Evolutionary conservation across 179 eudicot species (phyloP), one percentile per base, ranked within the genome.

Genomic region (Sideroxylon spinosum): DNA sequence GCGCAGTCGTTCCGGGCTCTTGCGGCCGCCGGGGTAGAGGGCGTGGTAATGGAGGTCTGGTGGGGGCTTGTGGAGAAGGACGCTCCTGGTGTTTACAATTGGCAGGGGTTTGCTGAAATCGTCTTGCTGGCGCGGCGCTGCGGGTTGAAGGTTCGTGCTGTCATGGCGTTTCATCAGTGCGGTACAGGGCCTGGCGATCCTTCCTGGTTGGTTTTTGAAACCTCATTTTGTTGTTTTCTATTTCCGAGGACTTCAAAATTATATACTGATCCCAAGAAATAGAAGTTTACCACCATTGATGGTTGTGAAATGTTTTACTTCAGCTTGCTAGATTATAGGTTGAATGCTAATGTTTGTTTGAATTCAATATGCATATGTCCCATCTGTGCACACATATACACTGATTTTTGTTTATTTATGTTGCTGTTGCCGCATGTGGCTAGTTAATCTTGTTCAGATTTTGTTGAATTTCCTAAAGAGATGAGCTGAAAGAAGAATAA

Each of bases 41-140:
- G 89, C 25, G 86, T 87, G 73, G 86, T 85, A 76, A 77, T 85
- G 86, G 86, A 87, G 80, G 89, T 87, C 12, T 87, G 89, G 87
- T 87, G 89, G 89, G 89, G 89, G 64, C 14, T 87, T 19, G 89
- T 87, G 72, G 89, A 87, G 85, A 81, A 85, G 75, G 87, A 85
- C 4, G 37, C n/a, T 16, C 87, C 89, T 23, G 25, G 86, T 74
- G 79, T 78, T 59, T 87, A 87, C 28, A 69, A 85, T 52, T 87
- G 87, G 89, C 75, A 37, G 46, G 89, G 83, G 32, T 87, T 85
- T 71, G 50, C 12, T 29, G 89, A 85, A 23, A 83, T 87, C 32
- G 81, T 87, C 29, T 23, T 48, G 9, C 72, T 87, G 78, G 87
- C 89, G 16, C 48, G 67, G 53, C 56, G 79, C 63, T 81, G 68